These are phyloP conservation scores for Fusarium sterilihyphosum DNA, from an alignment of 2,329 filamentous ascomycete genomes.

Conservation along the genomic window DNA sequence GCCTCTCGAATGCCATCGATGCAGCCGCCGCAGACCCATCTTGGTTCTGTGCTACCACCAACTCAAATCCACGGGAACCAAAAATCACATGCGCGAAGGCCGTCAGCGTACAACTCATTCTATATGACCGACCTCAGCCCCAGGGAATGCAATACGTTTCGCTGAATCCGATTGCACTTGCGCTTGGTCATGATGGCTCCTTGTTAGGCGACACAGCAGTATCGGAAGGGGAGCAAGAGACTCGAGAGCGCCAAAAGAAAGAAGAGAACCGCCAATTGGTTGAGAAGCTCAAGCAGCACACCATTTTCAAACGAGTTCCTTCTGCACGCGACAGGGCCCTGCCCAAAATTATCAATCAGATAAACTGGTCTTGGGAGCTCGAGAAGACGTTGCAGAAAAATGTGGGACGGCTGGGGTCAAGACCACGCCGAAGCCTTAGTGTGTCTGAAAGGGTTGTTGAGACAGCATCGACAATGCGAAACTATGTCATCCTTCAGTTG, in stretches of 20 bases:
- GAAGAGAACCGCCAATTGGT: slow-evolving; percentile 74
- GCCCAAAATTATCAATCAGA: slow-evolving; percentile 85
- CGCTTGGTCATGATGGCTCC: slow-evolving; percentile 77
- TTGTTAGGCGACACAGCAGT: slow-evolving; percentile 48
- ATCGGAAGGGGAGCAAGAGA: slow-evolving; percentile 78
- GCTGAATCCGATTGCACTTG: slow-evolving; percentile 85
- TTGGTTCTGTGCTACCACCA: slow-evolving; percentile 72
- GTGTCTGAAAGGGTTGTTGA: slow-evolving; percentile 95
- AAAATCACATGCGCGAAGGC: slow-evolving; percentile 77
- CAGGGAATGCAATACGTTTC: slow-evolving; percentile 97
- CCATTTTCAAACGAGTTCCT: slow-evolving; percentile 77
- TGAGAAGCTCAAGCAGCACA: slow-evolving; percentile 89
- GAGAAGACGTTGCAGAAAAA: slow-evolving; percentile 89
- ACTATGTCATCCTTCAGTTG: slow-evolving; percentile 74
- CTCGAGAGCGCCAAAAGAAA: slow-evolving; percentile 66
- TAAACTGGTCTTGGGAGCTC: slow-evolving; percentile 95
- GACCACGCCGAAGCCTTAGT: slow-evolving; percentile 85
- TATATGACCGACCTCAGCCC: slow-evolving; percentile 88
- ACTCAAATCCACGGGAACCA: slow-evolving; percentile 66
- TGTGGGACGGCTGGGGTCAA: slow-evolving; percentile 81
- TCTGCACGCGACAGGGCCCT: slow-evolving; percentile 87
- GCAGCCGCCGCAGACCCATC: slow-evolving; percentile 67
- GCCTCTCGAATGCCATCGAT: slow-evolving; percentile 75
- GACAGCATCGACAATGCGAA: slow-evolving; percentile 87
- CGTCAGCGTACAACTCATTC: slow-evolving; percentile 83